Percentiles rank a stretch among this genome's conserved stretches.
Conservation (phyloP, 305 asterid species). For the Fraxinus sp. region DNA sequence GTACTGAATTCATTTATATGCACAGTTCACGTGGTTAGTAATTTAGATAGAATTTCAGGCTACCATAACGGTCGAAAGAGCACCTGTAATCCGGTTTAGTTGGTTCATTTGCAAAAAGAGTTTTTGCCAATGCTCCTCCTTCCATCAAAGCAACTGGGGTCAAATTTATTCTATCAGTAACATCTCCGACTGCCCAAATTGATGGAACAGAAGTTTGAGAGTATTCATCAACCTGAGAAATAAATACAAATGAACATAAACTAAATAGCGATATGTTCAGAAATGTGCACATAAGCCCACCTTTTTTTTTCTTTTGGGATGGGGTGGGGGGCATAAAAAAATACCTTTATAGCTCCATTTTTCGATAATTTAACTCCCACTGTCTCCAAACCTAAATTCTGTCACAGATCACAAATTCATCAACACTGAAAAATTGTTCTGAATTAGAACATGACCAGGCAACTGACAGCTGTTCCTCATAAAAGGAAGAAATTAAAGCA, state of each 20-base stretch:
- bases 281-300: background rate
- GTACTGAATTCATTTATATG: background rate
- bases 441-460: background rate
- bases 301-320: no score
- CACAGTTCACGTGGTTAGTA: background rate
- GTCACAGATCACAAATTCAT: constrained; percentile 29
- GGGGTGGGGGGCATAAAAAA: background rate
- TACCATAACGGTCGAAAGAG: constrained; percentile 15
- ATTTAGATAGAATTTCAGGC: constrained; percentile 13
- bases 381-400: constrained; percentile 87
- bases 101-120: constrained; percentile 74
- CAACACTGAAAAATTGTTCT: constrained; percentile 9
- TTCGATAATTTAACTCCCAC: constrained; percentile 76
- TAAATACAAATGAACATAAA: constrained; percentile 16
- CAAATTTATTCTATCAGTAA: constrained; percentile 87
- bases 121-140: constrained; percentile 93
- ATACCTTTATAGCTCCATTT: constrained; percentile 89
- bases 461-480: background rate
- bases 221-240: constrained; percentile 76
- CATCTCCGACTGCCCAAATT: constrained; percentile 99
- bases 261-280: background rate
- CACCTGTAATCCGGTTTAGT: constrained; percentile 83
- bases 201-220: constrained; percentile 88
- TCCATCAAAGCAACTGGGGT: constrained; percentile 99
- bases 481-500: background rate